Base-by-base conservation (phyloP, 2,329 filamentous ascomycete genomes). In the Berkeleyomyces rouxiae region DNA sequence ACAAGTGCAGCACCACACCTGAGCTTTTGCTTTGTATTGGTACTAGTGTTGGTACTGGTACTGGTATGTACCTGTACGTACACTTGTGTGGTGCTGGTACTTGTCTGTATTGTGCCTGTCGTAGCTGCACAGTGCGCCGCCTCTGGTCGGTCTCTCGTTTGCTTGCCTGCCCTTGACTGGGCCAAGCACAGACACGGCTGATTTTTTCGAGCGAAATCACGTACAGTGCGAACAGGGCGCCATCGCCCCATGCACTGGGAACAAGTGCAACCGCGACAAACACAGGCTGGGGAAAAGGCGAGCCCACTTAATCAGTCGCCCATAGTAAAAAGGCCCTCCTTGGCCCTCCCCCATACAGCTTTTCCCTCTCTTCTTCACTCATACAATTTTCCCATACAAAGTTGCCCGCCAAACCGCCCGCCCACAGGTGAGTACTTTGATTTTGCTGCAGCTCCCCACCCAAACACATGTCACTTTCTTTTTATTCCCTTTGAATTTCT, bases 281-380 rank as follows among this genome's bases (percentile, higher is more conserved):
- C 51, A 58, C 57, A 31, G 47, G 23, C 47, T 51, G 42, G 13
- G 31, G 37, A 31, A 55, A 42, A 61, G 61, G 57, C 55, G 47
- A 57, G 7, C 71, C 71, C 74, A 71, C 77, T 74, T 79, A 82
- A 82, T 82, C 79, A 82, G 77, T 78, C 78, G 73, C 77, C 77
- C 79, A 79, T 79, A 81, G 79, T 82, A 82, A 83, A 83, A 83
- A 82, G 79, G 78, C 76, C 23, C 76, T 75, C 75, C 75, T 74
- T 74, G 74, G 75, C 74, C 73, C 75, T 74, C 75, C 76, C 77
- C 77, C 78, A 77, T 79, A 79, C 78, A 77, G 73, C 76, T 76
- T 74, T 75, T 74, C 74, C 71, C 75, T 78, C 77, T 79, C 78
- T 78, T 75, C 74, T 76, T 78, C 75, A 80, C 78, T 77, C 79